Percentiles rank a stretch among this genome's conserved stretches.
Evolutionary conservation across 345 rosid species (phyloP).

Genomic region (Hibiscus mutabilis): DNA sequence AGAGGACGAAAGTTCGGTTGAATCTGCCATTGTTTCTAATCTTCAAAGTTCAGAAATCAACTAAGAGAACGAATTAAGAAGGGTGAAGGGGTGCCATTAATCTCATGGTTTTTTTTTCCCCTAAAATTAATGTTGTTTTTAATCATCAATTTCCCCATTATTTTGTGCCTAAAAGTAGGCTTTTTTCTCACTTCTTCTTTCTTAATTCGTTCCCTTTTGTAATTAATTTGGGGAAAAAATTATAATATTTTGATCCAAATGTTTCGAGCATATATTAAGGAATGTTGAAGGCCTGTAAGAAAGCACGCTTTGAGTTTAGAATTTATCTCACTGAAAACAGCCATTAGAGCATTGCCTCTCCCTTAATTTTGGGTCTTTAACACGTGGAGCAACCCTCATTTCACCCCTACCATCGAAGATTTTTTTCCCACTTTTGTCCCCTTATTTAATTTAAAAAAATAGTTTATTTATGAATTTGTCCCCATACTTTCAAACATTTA

Average conservation of each 20-base stretch:
- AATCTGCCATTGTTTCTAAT: background rate
- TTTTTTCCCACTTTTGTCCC: too few species aligned
- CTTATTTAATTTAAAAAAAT: too few species aligned
- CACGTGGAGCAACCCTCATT: background rate
- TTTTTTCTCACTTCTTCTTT: slow-evolving; percentile 8
- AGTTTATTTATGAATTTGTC: too few species aligned
- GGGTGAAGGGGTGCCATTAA: background rate
- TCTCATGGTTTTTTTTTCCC: too few species aligned
- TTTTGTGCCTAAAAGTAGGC: background rate
- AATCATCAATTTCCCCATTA: background rate
- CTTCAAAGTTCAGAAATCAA: background rate
- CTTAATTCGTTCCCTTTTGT: slow-evolving; percentile 1
- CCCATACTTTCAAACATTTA: too few species aligned
- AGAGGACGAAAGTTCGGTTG: background rate
- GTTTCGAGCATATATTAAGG: slow-evolving; percentile 9
- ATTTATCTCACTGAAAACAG: background rate
- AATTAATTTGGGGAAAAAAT: too few species aligned
- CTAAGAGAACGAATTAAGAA: background rate
- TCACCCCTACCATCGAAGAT: too few species aligned
- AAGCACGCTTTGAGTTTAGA: background rate
- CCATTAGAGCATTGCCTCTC: background rate
- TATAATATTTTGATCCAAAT: background rate
- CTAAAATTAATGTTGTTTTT: background rate
- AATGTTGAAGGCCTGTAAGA: slow-evolving; percentile 2
- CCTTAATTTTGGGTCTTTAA: background rate